Conservation (phyloP, 139 green algal species). For the Trebouxia sp. region DNA sequence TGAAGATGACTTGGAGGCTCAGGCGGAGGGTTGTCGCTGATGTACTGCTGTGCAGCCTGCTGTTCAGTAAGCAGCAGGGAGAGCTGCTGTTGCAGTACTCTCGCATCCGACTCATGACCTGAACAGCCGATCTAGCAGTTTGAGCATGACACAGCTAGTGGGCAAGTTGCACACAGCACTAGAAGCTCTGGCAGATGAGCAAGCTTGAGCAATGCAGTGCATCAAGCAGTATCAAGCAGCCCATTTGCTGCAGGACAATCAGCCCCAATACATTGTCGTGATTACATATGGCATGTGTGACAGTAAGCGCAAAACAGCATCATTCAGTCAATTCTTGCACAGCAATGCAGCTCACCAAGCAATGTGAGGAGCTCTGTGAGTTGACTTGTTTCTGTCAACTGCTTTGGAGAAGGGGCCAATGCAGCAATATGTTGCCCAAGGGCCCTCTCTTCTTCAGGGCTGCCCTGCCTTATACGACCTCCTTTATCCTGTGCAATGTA, state of each 20-base stretch:
- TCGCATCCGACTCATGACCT: constrained; percentile 69
- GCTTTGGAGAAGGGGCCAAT: constrained; percentile 37
- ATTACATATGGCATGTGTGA: not conserved
- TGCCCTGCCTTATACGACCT: constrained; percentile 57
- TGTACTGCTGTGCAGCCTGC: constrained; percentile 39
- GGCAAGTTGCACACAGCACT: not conserved
- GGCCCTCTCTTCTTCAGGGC: constrained; percentile 74
- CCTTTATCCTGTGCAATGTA: constrained; percentile 28
- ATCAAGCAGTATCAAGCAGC: not conserved
- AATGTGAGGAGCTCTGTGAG: constrained; percentile 80
- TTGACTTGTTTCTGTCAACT: constrained; percentile 43
- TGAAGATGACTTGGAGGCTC: no score
- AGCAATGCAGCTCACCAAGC: constrained; percentile 42
- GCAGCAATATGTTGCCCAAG: constrained; percentile 56
- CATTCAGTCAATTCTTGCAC: not conserved
- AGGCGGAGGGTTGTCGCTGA: constrained; percentile 45
- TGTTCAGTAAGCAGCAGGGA: constrained; percentile 42
- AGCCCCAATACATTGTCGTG: not conserved
- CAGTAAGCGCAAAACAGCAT: not conserved
- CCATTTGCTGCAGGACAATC: not conserved
- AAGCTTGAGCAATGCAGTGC: not conserved
- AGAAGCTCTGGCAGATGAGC: not conserved
- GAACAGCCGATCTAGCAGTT: not conserved
- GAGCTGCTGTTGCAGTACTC: constrained; percentile 68
- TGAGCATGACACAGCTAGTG: no score